Evolutionary conservation across 768 basidiomycete genomes (phyloP), one percentile per base, ranked within the genome.

Genomic region (Lentinula edodes): DNA sequence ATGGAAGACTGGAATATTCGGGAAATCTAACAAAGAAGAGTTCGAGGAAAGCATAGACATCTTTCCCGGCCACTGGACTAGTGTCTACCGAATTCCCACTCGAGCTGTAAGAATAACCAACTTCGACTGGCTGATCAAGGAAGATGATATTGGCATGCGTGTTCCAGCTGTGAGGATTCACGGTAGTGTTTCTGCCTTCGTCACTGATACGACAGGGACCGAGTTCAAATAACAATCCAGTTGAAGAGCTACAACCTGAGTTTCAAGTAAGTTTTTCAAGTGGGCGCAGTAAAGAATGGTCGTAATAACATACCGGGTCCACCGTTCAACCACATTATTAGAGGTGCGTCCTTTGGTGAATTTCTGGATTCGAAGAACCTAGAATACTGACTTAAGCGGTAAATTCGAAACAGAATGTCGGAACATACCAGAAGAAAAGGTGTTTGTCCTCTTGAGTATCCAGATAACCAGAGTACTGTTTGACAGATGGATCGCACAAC

Each of bases 291-390:
- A n/a, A 12, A 28, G 3, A 28, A 28, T 28, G 28, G 3, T 9
- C 20, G 35, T 6, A 5, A 32, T 8, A 55, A 20, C 53, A 38
- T 35, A 52, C 52, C 52, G 20, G 86, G 87, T 12, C 89, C 88
- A 38, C 91, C 91, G 65, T 92, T 93, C n/a, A 93, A 78, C 95
- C 95, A 97, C 52, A 97, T 78, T 8, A 95, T 80, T 2, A 98
- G 80, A 4, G 95, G 95, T 6, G 90, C 93, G 57, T 84, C 78
- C 55, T 81, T 74, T 0, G 96, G 95, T 16, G 83, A 79, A 58
- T 75, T 77, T 39, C 95, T 81, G 1, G 90, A 85, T 74, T 97
- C 95, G 66, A 98, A 94, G 82, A 93, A 94, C 90, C 90, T 91
- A 62, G 2, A 46, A 13, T 41, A 16, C 10, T 12, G 15, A 36